These are phyloP conservation scores for Sporothrix luriei DNA, from an alignment of 2,329 filamentous ascomycete species.

Conservation along the genomic window DNA sequence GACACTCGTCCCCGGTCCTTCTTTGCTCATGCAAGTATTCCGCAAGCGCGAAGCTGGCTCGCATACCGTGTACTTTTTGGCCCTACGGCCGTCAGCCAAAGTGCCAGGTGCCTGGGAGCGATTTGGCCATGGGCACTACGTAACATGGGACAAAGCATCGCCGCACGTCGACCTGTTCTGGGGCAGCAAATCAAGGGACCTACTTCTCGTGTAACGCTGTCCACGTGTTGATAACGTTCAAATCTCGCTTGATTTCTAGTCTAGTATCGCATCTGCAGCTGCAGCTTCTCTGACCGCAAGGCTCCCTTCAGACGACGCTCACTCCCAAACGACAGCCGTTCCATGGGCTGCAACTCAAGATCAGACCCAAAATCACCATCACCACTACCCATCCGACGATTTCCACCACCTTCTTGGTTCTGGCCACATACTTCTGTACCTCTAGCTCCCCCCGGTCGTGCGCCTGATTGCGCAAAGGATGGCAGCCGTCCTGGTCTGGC, in stretches of 20 bases:
- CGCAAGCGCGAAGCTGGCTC: slow-evolving; percentile 17
- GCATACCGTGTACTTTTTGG: background rate
- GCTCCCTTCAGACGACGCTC: background rate
- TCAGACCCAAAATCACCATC: slow-evolving; percentile 4
- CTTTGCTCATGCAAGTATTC: slow-evolving; percentile 4
- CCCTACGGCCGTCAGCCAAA: background rate
- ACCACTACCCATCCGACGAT: background rate
- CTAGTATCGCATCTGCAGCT: background rate
- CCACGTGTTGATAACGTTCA: background rate
- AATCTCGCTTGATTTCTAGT: background rate
- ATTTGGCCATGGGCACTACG: background rate
- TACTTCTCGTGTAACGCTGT: background rate
- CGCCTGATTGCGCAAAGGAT: background rate
- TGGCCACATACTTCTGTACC: background rate
- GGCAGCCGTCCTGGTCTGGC: background rate
- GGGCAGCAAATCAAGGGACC: background rate
- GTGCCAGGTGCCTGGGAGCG: slow-evolving; percentile 10
- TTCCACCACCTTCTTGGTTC: background rate
- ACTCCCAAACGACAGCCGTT: slow-evolving; percentile 10
- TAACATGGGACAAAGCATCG: slow-evolving; percentile 10
- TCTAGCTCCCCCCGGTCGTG: background rate
- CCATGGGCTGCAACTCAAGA: slow-evolving; percentile 18
- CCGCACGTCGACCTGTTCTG: slow-evolving; percentile 21
- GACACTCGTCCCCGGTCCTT: background rate
- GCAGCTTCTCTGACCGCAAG: background rate